Percentiles rank a stretch among this genome's conserved stretches.
phyloP scores from a whole-genome alignment of 2,329 filamentous ascomycete species.

The Hymenoscyphus occultus region DNA sequence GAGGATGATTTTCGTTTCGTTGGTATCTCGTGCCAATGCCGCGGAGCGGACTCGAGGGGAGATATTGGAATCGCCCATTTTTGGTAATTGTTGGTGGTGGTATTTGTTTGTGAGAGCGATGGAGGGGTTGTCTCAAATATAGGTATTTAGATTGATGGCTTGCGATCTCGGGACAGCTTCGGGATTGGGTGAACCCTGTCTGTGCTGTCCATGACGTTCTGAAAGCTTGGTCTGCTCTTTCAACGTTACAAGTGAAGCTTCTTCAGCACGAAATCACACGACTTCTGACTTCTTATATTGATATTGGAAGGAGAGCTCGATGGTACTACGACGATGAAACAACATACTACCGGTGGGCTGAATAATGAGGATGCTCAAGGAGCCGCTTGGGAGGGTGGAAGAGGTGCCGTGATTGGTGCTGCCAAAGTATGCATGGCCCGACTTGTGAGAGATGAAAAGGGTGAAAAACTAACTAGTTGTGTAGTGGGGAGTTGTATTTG shows the following conservation, averaged over 20 bases:
- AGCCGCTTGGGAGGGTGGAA: constrained; percentile 69
- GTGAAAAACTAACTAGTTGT: not conserved
- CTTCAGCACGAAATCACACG: not conserved
- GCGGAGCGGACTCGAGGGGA: constrained; percentile 57
- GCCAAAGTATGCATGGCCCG: constrained; percentile 48
- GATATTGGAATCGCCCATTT: constrained; percentile 24
- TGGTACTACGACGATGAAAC: constrained; percentile 25
- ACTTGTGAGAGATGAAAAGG: not conserved
- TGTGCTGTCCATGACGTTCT: not conserved
- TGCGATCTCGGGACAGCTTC: constrained; percentile 11
- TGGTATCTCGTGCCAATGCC: constrained; percentile 82
- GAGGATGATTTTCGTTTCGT: constrained; percentile 96
- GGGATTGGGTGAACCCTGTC: not conserved
- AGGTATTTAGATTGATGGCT: constrained; percentile 10
- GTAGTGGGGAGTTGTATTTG: constrained; percentile 63
- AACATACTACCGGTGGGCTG: constrained; percentile 55
- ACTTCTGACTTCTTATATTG: not conserved
- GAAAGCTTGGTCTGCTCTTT: not conserved
- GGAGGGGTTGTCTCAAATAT: not conserved
- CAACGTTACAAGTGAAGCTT: not conserved
- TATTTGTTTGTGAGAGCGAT: not conserved
- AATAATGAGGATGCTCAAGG: constrained; percentile 64
- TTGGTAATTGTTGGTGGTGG: not conserved
- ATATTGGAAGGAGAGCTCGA: not conserved
- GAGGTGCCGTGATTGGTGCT: constrained; percentile 65